These are phyloP conservation scores for Phytophthora ohioensis DNA, from an alignment of 352 stramenopile species.

Conservation along the genomic window DNA sequence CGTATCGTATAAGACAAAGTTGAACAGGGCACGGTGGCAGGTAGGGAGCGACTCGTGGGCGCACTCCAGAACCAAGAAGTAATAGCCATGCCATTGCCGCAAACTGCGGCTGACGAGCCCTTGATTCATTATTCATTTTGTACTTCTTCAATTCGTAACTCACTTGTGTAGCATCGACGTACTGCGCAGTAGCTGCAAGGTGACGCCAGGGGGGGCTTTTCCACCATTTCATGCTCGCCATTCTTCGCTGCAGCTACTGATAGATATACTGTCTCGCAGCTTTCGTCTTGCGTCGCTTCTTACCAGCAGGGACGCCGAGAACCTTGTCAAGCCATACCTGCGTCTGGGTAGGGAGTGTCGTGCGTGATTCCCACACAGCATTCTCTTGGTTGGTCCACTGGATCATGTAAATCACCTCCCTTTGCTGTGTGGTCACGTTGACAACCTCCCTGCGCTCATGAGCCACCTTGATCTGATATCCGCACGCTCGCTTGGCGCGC, in stretches of 20 bases:
- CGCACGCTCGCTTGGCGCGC: constrained; percentile 50
- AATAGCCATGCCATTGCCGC: constrained; percentile 10
- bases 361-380: constrained; percentile 63
- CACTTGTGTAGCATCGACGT: constrained; percentile 27
- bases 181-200: not conserved
- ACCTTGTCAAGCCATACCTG: constrained; percentile 80
- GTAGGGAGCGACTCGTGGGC: not conserved
- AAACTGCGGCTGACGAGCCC: constrained; percentile 14
- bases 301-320: constrained; percentile 41
- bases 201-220: not conserved
- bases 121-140: constrained; percentile 39
- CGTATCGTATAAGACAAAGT: constrained; percentile 83
- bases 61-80: constrained; percentile 19
- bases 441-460: constrained; percentile 59
- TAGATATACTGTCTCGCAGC: constrained; percentile 38
- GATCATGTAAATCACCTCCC: constrained; percentile 79
- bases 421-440: constrained; percentile 62
- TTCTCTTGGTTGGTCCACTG: constrained; percentile 63
- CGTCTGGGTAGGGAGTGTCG: constrained; percentile 62
- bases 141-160: constrained; percentile 32
- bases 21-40: constrained; percentile 4
- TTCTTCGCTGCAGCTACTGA: constrained; percentile 14
- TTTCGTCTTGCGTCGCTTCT: constrained; percentile 55
- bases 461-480: constrained; percentile 68
- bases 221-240: not conserved